A percentile compares a stretch with the other conserved stretches of the same genome.
phyloP scores from a whole-genome alignment of 768 basidiomycete species.

The Nevesoporus exiguus region DNA sequence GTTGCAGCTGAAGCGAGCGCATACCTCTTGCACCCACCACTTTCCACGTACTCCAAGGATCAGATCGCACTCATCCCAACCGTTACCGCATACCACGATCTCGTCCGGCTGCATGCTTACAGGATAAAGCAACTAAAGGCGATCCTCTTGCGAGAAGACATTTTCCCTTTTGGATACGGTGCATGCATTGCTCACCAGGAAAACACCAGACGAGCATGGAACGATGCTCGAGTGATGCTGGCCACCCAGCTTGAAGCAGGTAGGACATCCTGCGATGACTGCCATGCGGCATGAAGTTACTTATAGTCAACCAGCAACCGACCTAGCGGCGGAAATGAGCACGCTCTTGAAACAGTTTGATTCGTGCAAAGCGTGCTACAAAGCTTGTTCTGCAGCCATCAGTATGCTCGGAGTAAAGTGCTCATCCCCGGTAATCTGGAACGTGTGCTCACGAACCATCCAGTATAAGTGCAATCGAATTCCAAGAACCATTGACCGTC shows the following conservation, averaged over 20 bases:
- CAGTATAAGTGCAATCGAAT: slow-evolving; percentile 65
- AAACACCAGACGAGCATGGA: slow-evolving; percentile 48
- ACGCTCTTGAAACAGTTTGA: slow-evolving; percentile 43
- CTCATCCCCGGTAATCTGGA: not conserved
- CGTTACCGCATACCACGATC: slow-evolving; percentile 60
- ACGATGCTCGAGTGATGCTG: slow-evolving; percentile 44
- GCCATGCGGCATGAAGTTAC: not conserved
- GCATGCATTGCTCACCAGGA: slow-evolving; percentile 51
- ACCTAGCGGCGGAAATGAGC: slow-evolving; percentile 67
- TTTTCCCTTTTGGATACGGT: slow-evolving; percentile 75
- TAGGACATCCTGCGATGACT: slow-evolving; percentile 19
- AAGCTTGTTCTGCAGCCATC: slow-evolving; percentile 60
- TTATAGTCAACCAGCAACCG: slow-evolving; percentile 45
- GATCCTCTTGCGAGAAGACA: slow-evolving; percentile 52
- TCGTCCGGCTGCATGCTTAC: slow-evolving; percentile 56
- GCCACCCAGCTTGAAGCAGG: slow-evolving; percentile 52
- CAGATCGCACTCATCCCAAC: slow-evolving; percentile 53
- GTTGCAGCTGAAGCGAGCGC: slow-evolving; percentile 58
- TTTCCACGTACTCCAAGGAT: slow-evolving; percentile 50
- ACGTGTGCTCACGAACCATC: slow-evolving; percentile 6
- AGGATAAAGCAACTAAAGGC: slow-evolving; percentile 52
- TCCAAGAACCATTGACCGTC: slow-evolving; percentile 49
- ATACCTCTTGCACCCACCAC: slow-evolving; percentile 50
- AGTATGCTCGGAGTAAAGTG: slow-evolving; percentile 62
- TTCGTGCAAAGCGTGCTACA: slow-evolving; percentile 51